A percentile compares a stretch with the other conserved stretches of the same genome.
Conservation (phyloP, 805 yeast species). For the Teunomyces stri region DNA sequence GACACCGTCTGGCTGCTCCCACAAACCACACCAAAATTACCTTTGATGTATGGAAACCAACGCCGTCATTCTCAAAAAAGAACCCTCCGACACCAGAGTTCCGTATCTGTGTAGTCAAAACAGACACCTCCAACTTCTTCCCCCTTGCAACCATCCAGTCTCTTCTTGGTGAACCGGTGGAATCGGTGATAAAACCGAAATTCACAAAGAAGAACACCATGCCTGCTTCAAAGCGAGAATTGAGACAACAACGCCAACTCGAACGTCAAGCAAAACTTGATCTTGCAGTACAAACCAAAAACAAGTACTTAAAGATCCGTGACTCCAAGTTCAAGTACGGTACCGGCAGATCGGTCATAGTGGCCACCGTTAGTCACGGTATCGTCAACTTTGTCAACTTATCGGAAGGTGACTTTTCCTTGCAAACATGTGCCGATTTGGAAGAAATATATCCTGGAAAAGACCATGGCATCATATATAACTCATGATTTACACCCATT, state of each 20-base stretch:
- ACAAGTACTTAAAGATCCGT: slow-evolving; percentile 25
- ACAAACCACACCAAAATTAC: slow-evolving; percentile 25
- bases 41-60: slow-evolving; percentile 84
- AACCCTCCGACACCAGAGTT: slow-evolving; percentile 73
- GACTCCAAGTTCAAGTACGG: slow-evolving; percentile 53
- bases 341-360: slow-evolving; percentile 44
- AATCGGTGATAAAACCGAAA: background rate
- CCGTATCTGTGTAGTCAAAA: slow-evolving; percentile 60
- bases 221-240: slow-evolving; percentile 27
- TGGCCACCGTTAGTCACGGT: slow-evolving; percentile 78
- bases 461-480: slow-evolving; percentile 18
- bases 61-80: slow-evolving; percentile 64
- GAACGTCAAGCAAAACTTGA: slow-evolving; percentile 29
- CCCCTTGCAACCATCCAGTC: slow-evolving; percentile 38
- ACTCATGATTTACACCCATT: slow-evolving; percentile 5
- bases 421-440: slow-evolving; percentile 14
- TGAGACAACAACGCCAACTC: slow-evolving; percentile 19
- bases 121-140: slow-evolving; percentile 46
- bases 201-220: slow-evolving; percentile 11
- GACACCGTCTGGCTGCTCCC: background rate
- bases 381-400: slow-evolving; percentile 63
- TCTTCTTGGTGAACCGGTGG: slow-evolving; percentile 18
- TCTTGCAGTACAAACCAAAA: slow-evolving; percentile 18
- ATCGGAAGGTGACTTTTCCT: slow-evolving; percentile 49
- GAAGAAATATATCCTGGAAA: slow-evolving; percentile 14